These are phyloP conservation scores for Gonium pectorale DNA, from an alignment of 139 green algal genomes.

Conservation along the genomic window DNA sequence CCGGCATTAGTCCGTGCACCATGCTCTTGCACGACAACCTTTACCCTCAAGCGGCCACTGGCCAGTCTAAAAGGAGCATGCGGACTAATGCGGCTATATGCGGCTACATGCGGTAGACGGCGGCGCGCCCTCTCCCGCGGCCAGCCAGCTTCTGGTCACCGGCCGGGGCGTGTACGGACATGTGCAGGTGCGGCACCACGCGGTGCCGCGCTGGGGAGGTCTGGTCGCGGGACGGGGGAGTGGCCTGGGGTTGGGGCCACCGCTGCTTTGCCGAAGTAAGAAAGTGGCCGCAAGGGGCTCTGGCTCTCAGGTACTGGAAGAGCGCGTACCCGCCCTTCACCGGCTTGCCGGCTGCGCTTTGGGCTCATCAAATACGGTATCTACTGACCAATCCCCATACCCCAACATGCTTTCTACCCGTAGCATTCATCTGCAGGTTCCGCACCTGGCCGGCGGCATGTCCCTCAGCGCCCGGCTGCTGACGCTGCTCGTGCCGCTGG, in stretches of 20 bases:
- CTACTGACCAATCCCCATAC: neutral
- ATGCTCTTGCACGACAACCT: no score
- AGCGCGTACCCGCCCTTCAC: neutral
- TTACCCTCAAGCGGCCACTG: no score
- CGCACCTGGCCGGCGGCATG: constrained; percentile 76
- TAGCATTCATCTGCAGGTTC: constrained; percentile 66
- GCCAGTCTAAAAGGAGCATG: no score
- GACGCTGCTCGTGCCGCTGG: constrained; percentile 89
- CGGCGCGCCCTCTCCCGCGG: no score
- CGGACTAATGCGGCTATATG: no score
- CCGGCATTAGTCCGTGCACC: no score
- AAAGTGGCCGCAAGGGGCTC: neutral
- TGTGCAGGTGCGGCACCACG: constrained; percentile 55
- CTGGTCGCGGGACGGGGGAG: neutral
- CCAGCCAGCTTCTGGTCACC: constrained; percentile 82
- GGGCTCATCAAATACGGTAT: neutral
- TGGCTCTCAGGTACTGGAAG: neutral
- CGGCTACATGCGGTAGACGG: no score
- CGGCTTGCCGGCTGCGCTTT: neutral
- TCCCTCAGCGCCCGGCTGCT: constrained; percentile 85
- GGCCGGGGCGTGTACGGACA: constrained; percentile 64
- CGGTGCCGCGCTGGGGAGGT: neutral
- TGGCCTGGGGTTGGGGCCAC: neutral
- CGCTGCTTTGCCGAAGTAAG: neutral
- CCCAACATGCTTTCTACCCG: neutral